Conservation (phyloP, 495 filamentous ascomycete genomes). For the Elaphomyces granulatus region DNA sequence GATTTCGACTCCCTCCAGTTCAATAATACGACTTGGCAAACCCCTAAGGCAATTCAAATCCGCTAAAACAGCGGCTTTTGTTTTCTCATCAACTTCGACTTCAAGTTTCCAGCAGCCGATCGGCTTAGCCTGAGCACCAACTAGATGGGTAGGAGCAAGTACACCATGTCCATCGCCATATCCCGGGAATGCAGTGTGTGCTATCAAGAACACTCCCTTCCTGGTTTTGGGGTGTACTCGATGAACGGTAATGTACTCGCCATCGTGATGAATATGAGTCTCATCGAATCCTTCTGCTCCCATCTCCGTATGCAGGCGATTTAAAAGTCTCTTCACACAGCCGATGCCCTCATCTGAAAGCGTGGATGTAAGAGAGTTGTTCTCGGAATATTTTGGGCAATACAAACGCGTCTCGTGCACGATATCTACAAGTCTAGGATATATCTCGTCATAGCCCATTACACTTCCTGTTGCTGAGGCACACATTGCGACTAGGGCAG, state of each 20-base stretch:
- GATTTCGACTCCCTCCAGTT: constrained; percentile 53
- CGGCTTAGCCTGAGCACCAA: constrained; percentile 57
- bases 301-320: constrained; percentile 87
- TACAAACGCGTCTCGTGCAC: constrained; percentile 80
- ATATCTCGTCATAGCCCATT: constrained; percentile 98
- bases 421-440: constrained; percentile 79
- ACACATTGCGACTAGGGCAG: constrained; percentile 91
- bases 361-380: constrained; percentile 38
- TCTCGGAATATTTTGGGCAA: constrained; percentile 51
- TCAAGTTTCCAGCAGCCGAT: constrained; percentile 82
- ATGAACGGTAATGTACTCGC: constrained; percentile 91
- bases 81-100: constrained; percentile 54
- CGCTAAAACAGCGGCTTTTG: constrained; percentile 43
- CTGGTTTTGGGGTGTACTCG: constrained; percentile 79
- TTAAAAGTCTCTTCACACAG: constrained; percentile 76
- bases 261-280: constrained; percentile 91
- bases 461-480: constrained; percentile 86
- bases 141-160: constrained; percentile 61
- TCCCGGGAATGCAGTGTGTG: constrained; percentile 86
- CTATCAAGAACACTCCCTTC: constrained; percentile 87
- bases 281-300: constrained; percentile 87
- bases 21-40: constrained; percentile 62
- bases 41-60: constrained; percentile 63
- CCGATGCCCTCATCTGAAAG: constrained; percentile 68
- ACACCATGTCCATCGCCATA: constrained; percentile 66